Conservation (phyloP, 441 rosid genomes). For the Croton setiger region DNA sequence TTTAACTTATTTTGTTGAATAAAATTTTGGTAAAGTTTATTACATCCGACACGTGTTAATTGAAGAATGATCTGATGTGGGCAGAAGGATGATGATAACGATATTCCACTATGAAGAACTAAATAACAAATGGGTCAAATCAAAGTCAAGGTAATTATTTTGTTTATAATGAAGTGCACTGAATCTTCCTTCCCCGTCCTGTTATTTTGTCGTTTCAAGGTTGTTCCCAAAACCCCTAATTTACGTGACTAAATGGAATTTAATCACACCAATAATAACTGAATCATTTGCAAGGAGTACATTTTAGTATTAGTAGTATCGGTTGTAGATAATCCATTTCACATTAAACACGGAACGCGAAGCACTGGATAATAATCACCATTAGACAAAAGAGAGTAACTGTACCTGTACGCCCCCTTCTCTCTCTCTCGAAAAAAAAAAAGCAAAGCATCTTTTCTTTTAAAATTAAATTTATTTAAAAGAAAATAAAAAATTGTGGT, state of each 20-base stretch:
- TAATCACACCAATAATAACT: no score
- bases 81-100: no score
- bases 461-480: not conserved
- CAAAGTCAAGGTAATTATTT: not conserved
- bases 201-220: no score
- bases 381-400: not conserved
- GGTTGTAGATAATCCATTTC: no score
- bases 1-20: no score
- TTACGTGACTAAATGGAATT: no score
- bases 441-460: constrained; percentile 26
- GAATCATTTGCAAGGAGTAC: no score
- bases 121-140: not conserved
- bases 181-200: not conserved
- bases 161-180: not conserved
- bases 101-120: not conserved
- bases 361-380: constrained; percentile 3
- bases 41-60: not conserved
- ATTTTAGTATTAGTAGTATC: no score
- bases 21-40: not conserved
- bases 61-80: not conserved
- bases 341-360: not conserved
- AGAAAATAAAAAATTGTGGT: not conserved
- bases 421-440: not conserved
- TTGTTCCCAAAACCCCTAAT: no score
- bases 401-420: not conserved